Evolutionary conservation across 805 yeast genomes (phyloP), one percentile per base, ranked within the genome.

Genomic region (Saccharomycopsis schoenii): DNA sequence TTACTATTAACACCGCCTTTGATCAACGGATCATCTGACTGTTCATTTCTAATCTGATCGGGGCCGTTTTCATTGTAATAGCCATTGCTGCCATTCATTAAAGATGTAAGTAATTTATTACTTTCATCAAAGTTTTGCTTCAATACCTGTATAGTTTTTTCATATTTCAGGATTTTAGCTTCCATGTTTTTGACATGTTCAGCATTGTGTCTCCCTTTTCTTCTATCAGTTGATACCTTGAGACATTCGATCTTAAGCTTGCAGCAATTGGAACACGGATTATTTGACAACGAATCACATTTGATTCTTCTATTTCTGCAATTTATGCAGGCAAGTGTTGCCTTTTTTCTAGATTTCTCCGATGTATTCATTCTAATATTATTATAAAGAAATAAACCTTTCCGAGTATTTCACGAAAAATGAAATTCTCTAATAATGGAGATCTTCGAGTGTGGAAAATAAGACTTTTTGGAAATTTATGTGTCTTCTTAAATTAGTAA

Each of bases 201-300:
- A 42, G 51, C 58, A 56, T 47, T 56, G 19, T 39, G 25, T 37
- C 58, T 41, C 25, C 58, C 58, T 29, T 56, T 56, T 56, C 58
- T 56, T 56, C 58, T 39, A 25, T 56, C 58, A 17, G 58, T 56
- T 17, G 58, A 56, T 14, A 56, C 58, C 21, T 42, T 41, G 34
- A 40, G 52, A 34, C 58, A 56, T 21, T 56, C 58, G 12, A 56
- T 56, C 34, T 56, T 56, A 25, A 41, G 50, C 14, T 41, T 56
- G 21, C 10, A 6, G 39, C 58, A 56, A 42, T 56, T 56, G 21
- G 34, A 56, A 36, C 58, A 56, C 11, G 54, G 37, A 17, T n/a
- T 42, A n/a, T 24, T 34, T 17, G 58, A n/a, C 15, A 41, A 42
- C 21, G 37, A 56, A 41, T 56, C 58, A 36, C 58, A 56, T 42